phyloP scores from a whole-genome alignment of 2,329 filamentous ascomycete species.

The Alternaria consortialis region DNA sequence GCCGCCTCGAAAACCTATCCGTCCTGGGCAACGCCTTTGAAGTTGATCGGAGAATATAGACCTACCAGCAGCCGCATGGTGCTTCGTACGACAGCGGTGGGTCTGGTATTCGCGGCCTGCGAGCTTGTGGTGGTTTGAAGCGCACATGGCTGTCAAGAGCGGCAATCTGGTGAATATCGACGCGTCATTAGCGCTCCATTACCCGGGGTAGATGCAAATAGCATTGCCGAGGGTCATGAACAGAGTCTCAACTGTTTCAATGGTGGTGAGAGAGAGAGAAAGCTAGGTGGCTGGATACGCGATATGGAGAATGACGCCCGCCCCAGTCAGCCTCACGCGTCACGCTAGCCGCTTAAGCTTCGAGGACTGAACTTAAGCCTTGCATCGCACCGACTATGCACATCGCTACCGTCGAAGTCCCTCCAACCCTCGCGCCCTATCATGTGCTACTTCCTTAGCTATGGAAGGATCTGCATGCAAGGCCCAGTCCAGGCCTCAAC shows the following conservation, averaged over 20 bases:
- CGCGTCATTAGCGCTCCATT: background rate
- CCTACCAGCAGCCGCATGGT: background rate
- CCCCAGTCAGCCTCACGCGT: background rate
- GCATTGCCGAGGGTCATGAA: background rate
- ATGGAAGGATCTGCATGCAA: background rate
- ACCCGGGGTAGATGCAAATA: background rate
- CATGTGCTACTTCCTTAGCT: background rate
- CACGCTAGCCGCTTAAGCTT: slow-evolving; percentile 2
- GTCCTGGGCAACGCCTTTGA: slow-evolving; percentile 1
- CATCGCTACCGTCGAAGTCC: background rate
- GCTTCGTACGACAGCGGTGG: background rate
- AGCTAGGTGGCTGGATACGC: background rate
- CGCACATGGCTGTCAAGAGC: background rate
- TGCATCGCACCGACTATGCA: background rate
- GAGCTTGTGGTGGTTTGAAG: background rate
- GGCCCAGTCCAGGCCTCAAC: background rate
- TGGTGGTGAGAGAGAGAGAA: background rate
- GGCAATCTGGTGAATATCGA: background rate
- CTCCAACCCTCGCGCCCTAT: background rate
- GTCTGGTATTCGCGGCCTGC: background rate
- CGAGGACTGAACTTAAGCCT: background rate
- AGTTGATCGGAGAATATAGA: background rate
- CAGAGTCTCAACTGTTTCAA: background rate
- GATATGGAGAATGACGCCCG: background rate
- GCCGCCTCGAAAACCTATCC: slow-evolving; percentile 11